Percentiles rank a stretch among this genome's conserved stretches.
phyloP scores from a whole-genome alignment of 805 yeast genomes.

The Torulaspora microellipsoides region DNA sequence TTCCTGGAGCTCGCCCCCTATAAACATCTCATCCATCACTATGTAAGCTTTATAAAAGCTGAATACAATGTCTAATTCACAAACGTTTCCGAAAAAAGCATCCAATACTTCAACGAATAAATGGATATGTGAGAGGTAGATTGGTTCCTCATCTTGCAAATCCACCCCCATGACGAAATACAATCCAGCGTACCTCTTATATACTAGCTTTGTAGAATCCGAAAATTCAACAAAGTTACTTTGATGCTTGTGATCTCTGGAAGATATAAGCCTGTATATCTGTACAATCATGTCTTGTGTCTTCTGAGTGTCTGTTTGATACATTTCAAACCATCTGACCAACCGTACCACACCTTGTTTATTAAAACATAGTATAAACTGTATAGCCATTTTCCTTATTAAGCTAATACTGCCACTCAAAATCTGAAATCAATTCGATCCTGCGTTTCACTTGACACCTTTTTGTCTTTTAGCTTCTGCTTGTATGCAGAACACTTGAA shows the following conservation, averaged over 20 bases:
- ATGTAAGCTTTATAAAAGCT: constrained; percentile 81
- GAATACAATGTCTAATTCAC: constrained; percentile 90
- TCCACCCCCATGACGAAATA: constrained; percentile 85
- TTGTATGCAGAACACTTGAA: no score
- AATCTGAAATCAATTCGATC: background rate
- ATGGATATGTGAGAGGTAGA: constrained; percentile 79
- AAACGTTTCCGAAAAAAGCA: constrained; percentile 80
- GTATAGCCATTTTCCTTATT: constrained; percentile 56
- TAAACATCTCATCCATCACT: constrained; percentile 78
- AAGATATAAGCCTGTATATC: constrained; percentile 72
- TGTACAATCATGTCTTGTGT: constrained; percentile 36
- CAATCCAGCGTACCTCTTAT: constrained; percentile 87
- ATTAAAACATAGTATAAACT: constrained; percentile 76
- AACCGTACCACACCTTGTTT: constrained; percentile 91
- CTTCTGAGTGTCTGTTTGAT: constrained; percentile 31
- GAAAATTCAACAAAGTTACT: constrained; percentile 75
- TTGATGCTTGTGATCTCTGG: constrained; percentile 80
- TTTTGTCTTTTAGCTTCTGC: no score
- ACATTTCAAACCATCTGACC: constrained; percentile 65
- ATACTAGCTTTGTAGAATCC: constrained; percentile 61
- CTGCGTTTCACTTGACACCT: background rate
- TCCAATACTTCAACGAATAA: constrained; percentile 86
- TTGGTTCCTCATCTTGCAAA: constrained; percentile 72
- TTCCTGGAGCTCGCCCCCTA: constrained; percentile 90
- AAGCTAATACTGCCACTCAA: background rate